A percentile compares a stretch with the other conserved stretches of the same genome.
Conservation (phyloP, 1,139 yeast species). For the Ashbya aceris region DNA sequence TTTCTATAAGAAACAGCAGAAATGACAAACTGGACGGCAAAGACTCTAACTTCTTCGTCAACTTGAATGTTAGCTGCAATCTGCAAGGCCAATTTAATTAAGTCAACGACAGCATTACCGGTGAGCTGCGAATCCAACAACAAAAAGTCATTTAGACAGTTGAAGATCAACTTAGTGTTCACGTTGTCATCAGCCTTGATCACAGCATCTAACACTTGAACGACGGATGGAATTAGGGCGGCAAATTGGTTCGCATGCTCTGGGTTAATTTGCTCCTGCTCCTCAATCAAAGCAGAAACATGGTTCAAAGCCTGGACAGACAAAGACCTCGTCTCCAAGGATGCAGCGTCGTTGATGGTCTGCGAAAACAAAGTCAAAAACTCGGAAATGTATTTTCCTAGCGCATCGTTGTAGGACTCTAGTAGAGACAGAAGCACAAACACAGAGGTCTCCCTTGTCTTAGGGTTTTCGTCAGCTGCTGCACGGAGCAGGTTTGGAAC, state of each 20-base stretch:
- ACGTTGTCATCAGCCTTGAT: constrained; percentile 63
- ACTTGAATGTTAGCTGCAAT: constrained; percentile 57
- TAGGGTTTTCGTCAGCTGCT: constrained; percentile 51
- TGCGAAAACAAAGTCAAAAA: constrained; percentile 59
- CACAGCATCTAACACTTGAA: constrained; percentile 70
- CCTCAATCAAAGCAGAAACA: constrained; percentile 58
- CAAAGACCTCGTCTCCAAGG: constrained; percentile 69
- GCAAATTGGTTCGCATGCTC: constrained; percentile 52
- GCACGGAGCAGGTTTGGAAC: constrained; percentile 64
- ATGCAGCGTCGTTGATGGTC: constrained; percentile 58
- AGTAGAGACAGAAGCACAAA: constrained; percentile 69
- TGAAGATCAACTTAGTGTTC: constrained; percentile 68
- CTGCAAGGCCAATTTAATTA: constrained; percentile 67
- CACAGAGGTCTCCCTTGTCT: constrained; percentile 75
- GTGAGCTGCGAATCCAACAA: constrained; percentile 68
- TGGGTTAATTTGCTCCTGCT: constrained; percentile 40
- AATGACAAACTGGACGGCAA: constrained; percentile 77
- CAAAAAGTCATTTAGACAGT: constrained; percentile 73
- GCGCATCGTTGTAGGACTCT: constrained; percentile 61
- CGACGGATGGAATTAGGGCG: constrained; percentile 68
- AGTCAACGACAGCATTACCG: constrained; percentile 63
- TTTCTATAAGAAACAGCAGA: constrained; percentile 67
- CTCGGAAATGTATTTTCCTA: constrained; percentile 54
- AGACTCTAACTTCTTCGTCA: constrained; percentile 75
- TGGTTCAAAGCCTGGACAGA: constrained; percentile 78